Conservation (phyloP, 441 rosid genomes). For the Euphorbia corollata region DNA sequence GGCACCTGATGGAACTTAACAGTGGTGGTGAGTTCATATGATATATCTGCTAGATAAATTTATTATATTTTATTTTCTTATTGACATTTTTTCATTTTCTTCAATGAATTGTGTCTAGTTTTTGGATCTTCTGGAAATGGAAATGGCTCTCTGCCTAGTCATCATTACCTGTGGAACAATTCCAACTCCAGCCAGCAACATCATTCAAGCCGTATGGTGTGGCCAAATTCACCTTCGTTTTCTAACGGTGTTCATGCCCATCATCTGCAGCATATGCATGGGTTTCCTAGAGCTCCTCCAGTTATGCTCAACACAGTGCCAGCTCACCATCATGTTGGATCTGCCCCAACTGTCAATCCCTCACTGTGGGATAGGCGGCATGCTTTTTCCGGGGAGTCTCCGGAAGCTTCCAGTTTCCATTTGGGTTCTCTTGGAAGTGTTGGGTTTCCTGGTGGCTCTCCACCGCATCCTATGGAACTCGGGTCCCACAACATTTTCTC, state of each 20-base stretch:
- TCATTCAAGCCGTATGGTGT: slow-evolving; percentile 37
- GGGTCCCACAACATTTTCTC: slow-evolving; percentile 40
- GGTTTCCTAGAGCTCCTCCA: slow-evolving; percentile 45
- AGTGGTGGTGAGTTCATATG: slow-evolving; percentile 60
- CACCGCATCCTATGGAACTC: slow-evolving; percentile 43
- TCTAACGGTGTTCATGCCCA: slow-evolving; percentile 37
- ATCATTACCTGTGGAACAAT: slow-evolving; percentile 44
- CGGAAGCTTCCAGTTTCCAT: slow-evolving; percentile 44
- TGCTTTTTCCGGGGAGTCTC: slow-evolving; percentile 43
- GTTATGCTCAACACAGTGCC: slow-evolving; percentile 39
- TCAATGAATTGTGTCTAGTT: slow-evolving; percentile 27
- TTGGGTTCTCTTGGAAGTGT: slow-evolving; percentile 48
- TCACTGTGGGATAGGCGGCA: slow-evolving; percentile 60
- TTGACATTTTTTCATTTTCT: slow-evolving; percentile 4
- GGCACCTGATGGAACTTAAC: slow-evolving; percentile 49
- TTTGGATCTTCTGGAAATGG: slow-evolving; percentile 48
- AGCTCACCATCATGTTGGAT: slow-evolving; percentile 51
- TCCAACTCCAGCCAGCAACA: slow-evolving; percentile 34
- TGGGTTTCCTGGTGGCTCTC: slow-evolving; percentile 41
- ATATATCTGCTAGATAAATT: slow-evolving; percentile 14
- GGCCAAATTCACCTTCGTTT: slow-evolving; percentile 56
- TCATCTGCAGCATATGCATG: slow-evolving; percentile 36
- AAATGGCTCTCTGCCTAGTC: slow-evolving; percentile 38
- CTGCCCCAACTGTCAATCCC: slow-evolving; percentile 54
- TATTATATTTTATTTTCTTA: slow-evolving; percentile 13